Conservation (phyloP, 768 basidiomycete genomes). For the Sarcodon aspratus region DNA sequence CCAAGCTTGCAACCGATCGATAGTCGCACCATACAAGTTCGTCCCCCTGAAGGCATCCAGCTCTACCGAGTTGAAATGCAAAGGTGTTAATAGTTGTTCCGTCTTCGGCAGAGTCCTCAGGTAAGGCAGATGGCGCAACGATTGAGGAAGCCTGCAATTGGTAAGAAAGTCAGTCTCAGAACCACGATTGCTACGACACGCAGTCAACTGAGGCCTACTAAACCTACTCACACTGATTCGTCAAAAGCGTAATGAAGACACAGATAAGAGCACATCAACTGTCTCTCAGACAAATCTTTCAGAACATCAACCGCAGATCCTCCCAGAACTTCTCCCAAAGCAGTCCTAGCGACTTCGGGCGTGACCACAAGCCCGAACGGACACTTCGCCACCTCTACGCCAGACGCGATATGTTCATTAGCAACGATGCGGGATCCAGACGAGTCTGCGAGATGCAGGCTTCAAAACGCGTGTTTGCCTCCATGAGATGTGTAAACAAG, state of each 20-base stretch:
- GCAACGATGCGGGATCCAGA: slow-evolving; percentile 43
- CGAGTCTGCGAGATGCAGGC: slow-evolving; percentile 4
- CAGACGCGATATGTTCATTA: slow-evolving; percentile 29
- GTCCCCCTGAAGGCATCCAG: slow-evolving; percentile 60
- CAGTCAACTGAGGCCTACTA: slow-evolving; percentile 3
- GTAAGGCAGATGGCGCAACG: slow-evolving; percentile 46
- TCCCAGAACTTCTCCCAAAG: slow-evolving; percentile 30
- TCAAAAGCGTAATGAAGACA: slow-evolving; percentile 47
- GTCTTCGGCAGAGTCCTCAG: slow-evolving; percentile 51
- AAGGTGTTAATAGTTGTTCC: slow-evolving; percentile 51
- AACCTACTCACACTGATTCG: slow-evolving; percentile 16
- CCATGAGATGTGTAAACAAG: background rate
- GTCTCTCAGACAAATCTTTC: slow-evolving; percentile 46
- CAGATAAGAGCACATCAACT: slow-evolving; percentile 60
- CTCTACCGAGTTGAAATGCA: slow-evolving; percentile 60
- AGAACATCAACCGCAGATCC: slow-evolving; percentile 8
- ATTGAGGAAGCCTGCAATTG: slow-evolving; percentile 6
- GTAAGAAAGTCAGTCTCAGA: slow-evolving; percentile 3
- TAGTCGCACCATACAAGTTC: slow-evolving; percentile 69
- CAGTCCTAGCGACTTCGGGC: slow-evolving; percentile 29
- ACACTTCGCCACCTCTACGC: slow-evolving; percentile 50
- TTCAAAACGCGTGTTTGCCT: no score
- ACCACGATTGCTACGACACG: slow-evolving; percentile 1
- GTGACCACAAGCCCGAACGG: slow-evolving; percentile 61
- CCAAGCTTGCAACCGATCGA: slow-evolving; percentile 56